Evolutionary conservation across 2,329 filamentous ascomycete species (phyloP).

Genomic region (Penicillium freii): DNA sequence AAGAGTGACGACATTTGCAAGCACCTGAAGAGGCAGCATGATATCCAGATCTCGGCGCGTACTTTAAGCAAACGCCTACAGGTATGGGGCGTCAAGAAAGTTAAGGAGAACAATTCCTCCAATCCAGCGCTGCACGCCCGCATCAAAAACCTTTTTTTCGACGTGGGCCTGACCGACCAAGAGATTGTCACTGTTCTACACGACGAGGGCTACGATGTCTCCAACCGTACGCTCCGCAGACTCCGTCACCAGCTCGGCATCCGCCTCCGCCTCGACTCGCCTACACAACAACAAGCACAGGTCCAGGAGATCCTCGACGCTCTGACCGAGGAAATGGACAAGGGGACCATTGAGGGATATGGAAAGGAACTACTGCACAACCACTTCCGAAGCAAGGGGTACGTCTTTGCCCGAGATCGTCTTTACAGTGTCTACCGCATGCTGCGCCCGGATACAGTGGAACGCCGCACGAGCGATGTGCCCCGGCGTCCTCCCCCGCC

Average conservation of each 20-base stretch:
- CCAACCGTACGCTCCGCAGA: constrained; percentile 5
- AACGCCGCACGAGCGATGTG: constrained; percentile 7
- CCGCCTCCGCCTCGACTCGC: constrained; percentile 7
- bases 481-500: constrained; percentile 6
- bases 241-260: constrained; percentile 10
- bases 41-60: constrained; percentile 7
- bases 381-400: constrained; percentile 13
- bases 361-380: constrained; percentile 11
- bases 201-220: constrained; percentile 12
- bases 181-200: constrained; percentile 15
- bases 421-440: constrained; percentile 15
- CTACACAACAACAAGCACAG: constrained; percentile 7
- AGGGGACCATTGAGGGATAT: constrained; percentile 15
- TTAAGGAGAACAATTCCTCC: constrained; percentile 1
- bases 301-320: constrained; percentile 8
- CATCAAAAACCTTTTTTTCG: constrained; percentile 14
- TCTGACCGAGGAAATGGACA: constrained; percentile 9
- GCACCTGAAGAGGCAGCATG: constrained; percentile 7
- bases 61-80: constrained; percentile 14
- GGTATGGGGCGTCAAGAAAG: constrained; percentile 12
- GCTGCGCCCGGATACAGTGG: constrained; percentile 7
- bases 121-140: constrained; percentile 7
- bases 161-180: constrained; percentile 11
- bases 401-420: constrained; percentile 15
- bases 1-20: constrained; percentile 10